Percentiles rank a stretch among this genome's conserved stretches.
Evolutionary conservation across 2,329 filamentous ascomycete species (phyloP).

Genomic region (Exophiala sp.): DNA sequence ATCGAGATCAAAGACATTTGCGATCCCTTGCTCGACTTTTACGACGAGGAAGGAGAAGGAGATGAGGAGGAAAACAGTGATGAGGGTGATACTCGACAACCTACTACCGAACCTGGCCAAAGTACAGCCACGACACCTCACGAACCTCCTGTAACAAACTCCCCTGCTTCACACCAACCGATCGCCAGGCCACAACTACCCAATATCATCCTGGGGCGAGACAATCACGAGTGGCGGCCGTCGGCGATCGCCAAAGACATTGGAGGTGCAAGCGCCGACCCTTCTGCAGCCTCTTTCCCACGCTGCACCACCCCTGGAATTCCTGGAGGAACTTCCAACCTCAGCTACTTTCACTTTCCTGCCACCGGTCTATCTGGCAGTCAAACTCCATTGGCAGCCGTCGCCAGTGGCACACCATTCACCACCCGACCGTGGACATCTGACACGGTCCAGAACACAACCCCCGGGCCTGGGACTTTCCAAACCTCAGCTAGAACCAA

Average conservation of each 20-base stretch:
- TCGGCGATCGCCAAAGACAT: slow-evolving; percentile 23
- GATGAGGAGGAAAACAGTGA: slow-evolving; percentile 49
- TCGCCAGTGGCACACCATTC: slow-evolving; percentile 41
- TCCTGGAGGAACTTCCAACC: slow-evolving; percentile 45
- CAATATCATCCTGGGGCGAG: slow-evolving; percentile 32
- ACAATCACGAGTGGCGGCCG: slow-evolving; percentile 33
- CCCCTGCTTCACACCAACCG: slow-evolving; percentile 26
- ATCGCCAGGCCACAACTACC: slow-evolving; percentile 29
- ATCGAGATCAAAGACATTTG: slow-evolving; percentile 95
- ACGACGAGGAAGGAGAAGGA: slow-evolving; percentile 63
- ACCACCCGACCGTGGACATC: slow-evolving; percentile 30
- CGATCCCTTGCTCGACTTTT: slow-evolving; percentile 92
- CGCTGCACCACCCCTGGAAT: slow-evolving; percentile 44
- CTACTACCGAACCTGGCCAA: neutral
- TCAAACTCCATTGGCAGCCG: slow-evolving; percentile 44
- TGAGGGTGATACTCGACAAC: slow-evolving; percentile 32
- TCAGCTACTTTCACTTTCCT: slow-evolving; percentile 45
- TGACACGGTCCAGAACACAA: neutral
- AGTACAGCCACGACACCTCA: neutral
- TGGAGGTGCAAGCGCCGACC: slow-evolving; percentile 32
- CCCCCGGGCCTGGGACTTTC: neutral
- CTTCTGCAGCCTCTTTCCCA: slow-evolving; percentile 39
- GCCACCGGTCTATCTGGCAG: slow-evolving; percentile 45
- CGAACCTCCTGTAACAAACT: neutral
- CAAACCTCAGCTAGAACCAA: neutral